These are phyloP conservation scores for Arachis hypogaea DNA, from an alignment of 306 rosid species.

Conservation along the genomic window DNA sequence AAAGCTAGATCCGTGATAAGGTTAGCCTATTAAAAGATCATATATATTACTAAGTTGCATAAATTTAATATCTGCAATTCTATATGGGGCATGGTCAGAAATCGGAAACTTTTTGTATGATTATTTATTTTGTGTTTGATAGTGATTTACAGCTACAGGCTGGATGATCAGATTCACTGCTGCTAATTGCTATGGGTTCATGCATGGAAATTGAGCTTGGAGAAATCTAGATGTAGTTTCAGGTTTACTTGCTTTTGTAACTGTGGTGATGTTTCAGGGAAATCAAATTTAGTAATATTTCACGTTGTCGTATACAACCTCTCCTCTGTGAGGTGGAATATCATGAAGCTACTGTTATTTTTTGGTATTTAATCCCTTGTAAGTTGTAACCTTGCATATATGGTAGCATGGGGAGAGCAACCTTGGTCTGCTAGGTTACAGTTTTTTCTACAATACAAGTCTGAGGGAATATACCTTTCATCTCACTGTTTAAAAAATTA, in stretches of 20 bases:
- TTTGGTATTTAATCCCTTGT: neutral
- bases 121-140: constrained; percentile 34
- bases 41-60: constrained; percentile 20
- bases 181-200: constrained; percentile 2
- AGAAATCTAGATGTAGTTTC: constrained; percentile 21
- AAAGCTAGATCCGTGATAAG: constrained; percentile 46
- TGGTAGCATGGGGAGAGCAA: constrained; percentile 3
- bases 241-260: constrained; percentile 27
- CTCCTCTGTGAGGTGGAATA: constrained; percentile 28
- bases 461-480: neutral
- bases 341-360: neutral
- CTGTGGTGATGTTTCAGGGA: constrained; percentile 22
- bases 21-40: constrained; percentile 44
- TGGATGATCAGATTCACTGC: neutral
- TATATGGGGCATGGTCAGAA: neutral
- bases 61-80: constrained; percentile 21
- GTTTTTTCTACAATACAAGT: too few relatives aligned
- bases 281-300: neutral
- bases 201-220: constrained; percentile 30
- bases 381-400: constrained; percentile 9
- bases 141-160: constrained; percentile 5
- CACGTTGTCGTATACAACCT: constrained; percentile 23
- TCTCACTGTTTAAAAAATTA: neutral
- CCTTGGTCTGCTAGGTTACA: neutral
- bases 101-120: constrained; percentile 22